Conservation (phyloP, 345 rosid genomes). For the Eucalyptus cloeziana region DNA sequence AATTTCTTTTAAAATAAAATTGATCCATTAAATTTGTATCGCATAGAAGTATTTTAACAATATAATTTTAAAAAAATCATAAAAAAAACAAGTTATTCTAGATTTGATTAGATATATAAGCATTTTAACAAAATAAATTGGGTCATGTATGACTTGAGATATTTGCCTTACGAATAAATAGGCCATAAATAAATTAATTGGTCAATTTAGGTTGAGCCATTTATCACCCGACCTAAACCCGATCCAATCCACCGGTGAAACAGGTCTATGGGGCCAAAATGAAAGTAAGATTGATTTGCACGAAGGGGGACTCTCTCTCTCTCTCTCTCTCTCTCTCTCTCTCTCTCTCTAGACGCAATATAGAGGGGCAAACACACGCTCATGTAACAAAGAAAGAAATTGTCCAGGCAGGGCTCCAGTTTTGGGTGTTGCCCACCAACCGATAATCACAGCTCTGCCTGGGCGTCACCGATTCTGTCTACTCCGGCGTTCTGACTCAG, state of each 20-base stretch:
- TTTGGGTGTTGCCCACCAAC: not conserved
- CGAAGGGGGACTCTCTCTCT: too few relatives aligned
- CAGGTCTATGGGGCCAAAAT: too few relatives aligned
- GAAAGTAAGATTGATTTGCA: too few relatives aligned
- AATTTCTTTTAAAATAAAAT: too few relatives aligned
- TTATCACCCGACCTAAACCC: rapidly evolving
- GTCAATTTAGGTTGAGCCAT: rapidly evolving
- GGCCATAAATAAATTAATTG: rapidly evolving
- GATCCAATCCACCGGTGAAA: rapidly evolving
- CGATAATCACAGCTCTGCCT: not conserved
- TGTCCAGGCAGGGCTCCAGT: not conserved
- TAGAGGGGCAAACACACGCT: too few relatives aligned
- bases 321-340: too few relatives aligned
- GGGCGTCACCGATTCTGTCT: not conserved
- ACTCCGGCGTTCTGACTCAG: not conserved
- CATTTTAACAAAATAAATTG: rapidly evolving
- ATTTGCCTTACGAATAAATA: too few relatives aligned
- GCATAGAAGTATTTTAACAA: too few relatives aligned
- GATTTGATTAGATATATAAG: too few relatives aligned
- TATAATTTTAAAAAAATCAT: too few relatives aligned
- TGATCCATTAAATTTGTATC: not conserved
- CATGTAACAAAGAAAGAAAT: not conserved
- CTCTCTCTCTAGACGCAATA: rapidly evolving
- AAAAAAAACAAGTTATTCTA: too few relatives aligned
- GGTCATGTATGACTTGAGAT: not conserved